Base-by-base conservation (phyloP, 2,329 filamentous ascomycete genomes). In the Sporothrix inflata region DNA sequence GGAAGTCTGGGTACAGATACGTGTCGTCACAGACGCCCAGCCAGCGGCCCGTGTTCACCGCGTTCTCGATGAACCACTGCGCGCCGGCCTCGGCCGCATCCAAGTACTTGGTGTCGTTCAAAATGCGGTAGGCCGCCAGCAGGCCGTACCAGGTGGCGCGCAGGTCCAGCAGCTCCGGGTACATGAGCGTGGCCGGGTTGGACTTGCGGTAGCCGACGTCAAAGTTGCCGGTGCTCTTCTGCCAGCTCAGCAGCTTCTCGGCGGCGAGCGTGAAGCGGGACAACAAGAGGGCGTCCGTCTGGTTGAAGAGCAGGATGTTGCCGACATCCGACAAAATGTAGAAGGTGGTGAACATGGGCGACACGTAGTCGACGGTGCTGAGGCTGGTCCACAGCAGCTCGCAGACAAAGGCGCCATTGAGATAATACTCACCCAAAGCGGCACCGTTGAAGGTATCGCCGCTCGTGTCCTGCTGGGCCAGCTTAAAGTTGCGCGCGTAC, bases 61-160 rank as follows among this genome's bases (percentile, higher is more conserved):
- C 69, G 3, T 47, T 30, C 12, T 40, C 47, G 38, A 73, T 69
- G 53, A 73, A 69, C 72, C 72, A 73, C 51, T 69, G 47, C 12
- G 72, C 72, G 47, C 72, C 72, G 3, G 63, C 68, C 55, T 73
- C 72, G 45, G 72, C 72, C 3, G 63, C 72, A 1, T 30, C 69
- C 12, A 73, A 69, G 53, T 73, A 73, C 40, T 63, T 60, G 6
- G 40, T 55, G 68, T 73, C 68, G 21, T 65, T 49, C 21, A 74
- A 40, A 5, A 74, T 34, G 21, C 71, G 66, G 61, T 74, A 74
- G 6, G 73, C 73, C 0, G 71, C 21, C 27, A 74, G 68, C 9
- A 74, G 71, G 4, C 73, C 73, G 68, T 74, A 74, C 73, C 73
- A 74, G 19, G 73, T 74, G 7, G 73, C 73, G 19, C 73, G 71